Evolutionary conservation across 768 basidiomycete species (phyloP).

Genomic region (Pisolithus sp.): DNA sequence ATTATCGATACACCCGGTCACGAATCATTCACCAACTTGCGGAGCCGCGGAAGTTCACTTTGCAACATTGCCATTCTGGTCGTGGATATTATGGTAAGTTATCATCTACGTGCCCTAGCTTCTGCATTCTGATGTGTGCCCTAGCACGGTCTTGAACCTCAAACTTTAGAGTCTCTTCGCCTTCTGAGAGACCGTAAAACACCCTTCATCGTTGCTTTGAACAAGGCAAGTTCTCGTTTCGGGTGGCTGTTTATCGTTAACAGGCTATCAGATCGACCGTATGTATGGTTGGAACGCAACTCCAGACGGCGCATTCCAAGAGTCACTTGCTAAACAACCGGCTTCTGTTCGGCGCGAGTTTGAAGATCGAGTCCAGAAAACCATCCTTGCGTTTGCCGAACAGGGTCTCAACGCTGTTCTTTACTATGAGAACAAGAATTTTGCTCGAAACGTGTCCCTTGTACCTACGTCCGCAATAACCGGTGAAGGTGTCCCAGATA

Average conservation of each 20-base stretch:
- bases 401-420: constrained; percentile 92
- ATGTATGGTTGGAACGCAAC: constrained; percentile 92
- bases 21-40: constrained; percentile 97
- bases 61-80: constrained; percentile 99
- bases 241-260: constrained; percentile 7
- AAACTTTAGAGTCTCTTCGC: constrained; percentile 93
- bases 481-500: constrained; percentile 97
- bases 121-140: constrained; percentile 2
- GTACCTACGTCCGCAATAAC: constrained; percentile 98
- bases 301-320: constrained; percentile 88
- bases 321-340: constrained; percentile 80
- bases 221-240: constrained; percentile 55
- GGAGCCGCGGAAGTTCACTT: constrained; percentile 90
- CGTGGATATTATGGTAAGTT: constrained; percentile 88
- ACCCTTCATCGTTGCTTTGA: constrained; percentile 97
- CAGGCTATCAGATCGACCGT: constrained; percentile 76
- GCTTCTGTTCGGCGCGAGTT: constrained; percentile 83
- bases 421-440: constrained; percentile 97
- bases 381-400: constrained; percentile 92
- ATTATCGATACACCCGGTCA: constrained; percentile 98
- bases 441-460: constrained; percentile 88
- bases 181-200: constrained; percentile 90
- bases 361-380: constrained; percentile 78
- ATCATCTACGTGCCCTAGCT: neutral
- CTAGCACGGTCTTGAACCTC: constrained; percentile 95